phyloP scores from a whole-genome alignment of 106 monocot genomes.

The Phalaenopsis equestris region DNA sequence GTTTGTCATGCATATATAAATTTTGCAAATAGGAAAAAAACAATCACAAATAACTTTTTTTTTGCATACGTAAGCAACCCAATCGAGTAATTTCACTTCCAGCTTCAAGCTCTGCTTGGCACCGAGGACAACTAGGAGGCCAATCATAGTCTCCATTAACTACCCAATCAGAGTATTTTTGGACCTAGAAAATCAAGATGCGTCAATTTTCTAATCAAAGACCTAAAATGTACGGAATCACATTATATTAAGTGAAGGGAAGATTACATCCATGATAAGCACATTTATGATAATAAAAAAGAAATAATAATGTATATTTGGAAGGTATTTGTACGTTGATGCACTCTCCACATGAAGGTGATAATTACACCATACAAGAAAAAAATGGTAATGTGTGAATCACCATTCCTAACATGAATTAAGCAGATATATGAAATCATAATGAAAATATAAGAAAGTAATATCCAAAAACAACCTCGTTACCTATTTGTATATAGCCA shows the following conservation, averaged over 20 bases:
- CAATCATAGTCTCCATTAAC: conserved; percentile 95
- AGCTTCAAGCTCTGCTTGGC: conserved; percentile 53
- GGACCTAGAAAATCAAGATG: conserved; percentile 9
- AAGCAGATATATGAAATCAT: background rate
- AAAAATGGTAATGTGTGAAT: background rate
- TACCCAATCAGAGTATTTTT: conserved; percentile 97
- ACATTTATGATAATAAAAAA: background rate
- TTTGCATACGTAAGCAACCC: conserved; percentile 79
- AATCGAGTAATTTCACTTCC: conserved; percentile 69
- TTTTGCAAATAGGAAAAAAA: background rate
- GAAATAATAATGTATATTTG: background rate
- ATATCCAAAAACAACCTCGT: background rate
- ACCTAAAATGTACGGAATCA: background rate
- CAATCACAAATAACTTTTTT: background rate
- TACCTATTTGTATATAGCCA: too few relatives aligned
- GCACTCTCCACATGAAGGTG: background rate
- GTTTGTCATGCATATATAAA: background rate
- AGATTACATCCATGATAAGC: background rate
- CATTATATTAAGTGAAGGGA: background rate
- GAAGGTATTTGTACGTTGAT: background rate
- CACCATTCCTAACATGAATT: background rate
- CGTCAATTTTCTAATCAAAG: background rate
- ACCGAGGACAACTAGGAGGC: conserved; percentile 70
- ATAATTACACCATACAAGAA: background rate
- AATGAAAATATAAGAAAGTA: background rate